Percentiles rank a stretch among this genome's conserved stretches.
Conservation (phyloP, 352 stramenopile genomes). For the Bremia lactucae region DNA sequence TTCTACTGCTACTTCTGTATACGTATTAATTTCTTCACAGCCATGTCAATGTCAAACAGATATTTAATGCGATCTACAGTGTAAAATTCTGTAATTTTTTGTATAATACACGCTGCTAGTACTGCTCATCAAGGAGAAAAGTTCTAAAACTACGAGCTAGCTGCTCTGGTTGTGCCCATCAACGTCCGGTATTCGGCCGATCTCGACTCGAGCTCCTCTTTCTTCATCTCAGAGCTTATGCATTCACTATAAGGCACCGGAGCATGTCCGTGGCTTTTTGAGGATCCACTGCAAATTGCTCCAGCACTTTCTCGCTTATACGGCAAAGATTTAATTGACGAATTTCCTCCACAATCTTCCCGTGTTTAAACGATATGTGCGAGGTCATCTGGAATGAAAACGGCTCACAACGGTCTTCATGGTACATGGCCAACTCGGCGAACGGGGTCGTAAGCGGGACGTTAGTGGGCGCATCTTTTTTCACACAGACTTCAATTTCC, state of each 20-base stretch:
- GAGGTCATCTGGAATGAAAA: constrained; percentile 66
- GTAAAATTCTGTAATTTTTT: constrained; percentile 17
- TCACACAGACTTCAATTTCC: constrained; percentile 53
- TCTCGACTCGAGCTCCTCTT: constrained; percentile 7
- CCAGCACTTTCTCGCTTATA: constrained; percentile 39
- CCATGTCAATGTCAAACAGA: too few species aligned
- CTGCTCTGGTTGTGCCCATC: constrained; percentile 13
- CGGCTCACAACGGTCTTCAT: constrained; percentile 30
- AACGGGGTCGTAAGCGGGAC: constrained; percentile 60
- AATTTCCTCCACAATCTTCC: constrained; percentile 70
- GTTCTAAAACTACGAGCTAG: constrained; percentile 22
- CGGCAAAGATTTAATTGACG: constrained; percentile 59
- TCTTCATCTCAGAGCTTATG: constrained; percentile 9
- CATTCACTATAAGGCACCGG: constrained; percentile 28
- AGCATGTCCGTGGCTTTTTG: constrained; percentile 47
- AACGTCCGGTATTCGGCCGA: constrained; percentile 20
- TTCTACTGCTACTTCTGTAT: too few species aligned
- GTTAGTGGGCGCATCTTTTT: constrained; percentile 34
- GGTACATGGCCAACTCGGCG: constrained; percentile 39
- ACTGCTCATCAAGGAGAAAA: constrained; percentile 26
- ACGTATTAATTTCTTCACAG: too few species aligned
- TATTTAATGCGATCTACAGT: too few species aligned
- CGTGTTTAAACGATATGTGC: constrained; percentile 73
- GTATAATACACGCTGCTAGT: constrained; percentile 35
- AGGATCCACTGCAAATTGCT: constrained; percentile 43